Base-by-base conservation (phyloP, 1,139 yeast genomes). In the Sugiyamaella japonica region DNA sequence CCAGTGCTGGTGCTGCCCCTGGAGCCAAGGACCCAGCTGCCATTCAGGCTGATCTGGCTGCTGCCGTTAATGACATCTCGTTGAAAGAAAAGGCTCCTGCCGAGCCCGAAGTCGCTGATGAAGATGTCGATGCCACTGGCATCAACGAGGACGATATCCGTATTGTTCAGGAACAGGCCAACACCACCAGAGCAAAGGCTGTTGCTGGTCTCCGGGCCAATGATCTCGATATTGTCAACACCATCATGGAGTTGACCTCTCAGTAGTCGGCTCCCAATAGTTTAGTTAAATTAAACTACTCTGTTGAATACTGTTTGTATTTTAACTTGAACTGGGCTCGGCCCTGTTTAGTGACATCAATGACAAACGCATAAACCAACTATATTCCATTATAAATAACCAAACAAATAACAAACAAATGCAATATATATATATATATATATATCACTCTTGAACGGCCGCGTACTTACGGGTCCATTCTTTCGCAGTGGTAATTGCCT, bases 191-290 rank as follows among this genome's bases (percentile, higher is more conserved):
- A 79, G 83, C 83, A 65, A 87, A 89, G 81, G 98, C 98, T 62
- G 88, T 83, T 68, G 86, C 85, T 75, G 96, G 97, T 66, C 82
- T 93, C 75, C 86, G 82, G 75, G 85, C 82, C 66, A 91, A 91
- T 80, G 82, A 89, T 69, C 90, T 93, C 75, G 98, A 93, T 74
- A 85, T 93, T 77, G 97, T 93, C 73, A 91, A 90, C 72, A 93
- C 97, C 65, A 89, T 91, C 73, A 89, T 91, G 95, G 87, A 89
- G 65, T 80, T 91, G 56, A 70, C 76, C 47, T 50, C 66, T 52
- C 69, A n/a, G 28, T 10, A n/a, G 25, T 25, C 43, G n/a, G 47
- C 38, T 25, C 37, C 47, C 47, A 23, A 37, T 29, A 37, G 37
- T 37, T 13, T 20, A 20, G 25, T 20, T 20, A 20, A 20, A n/a